Base-by-base conservation (phyloP, 2,329 filamentous ascomycete genomes). In the Helminthosporium solani region DNA sequence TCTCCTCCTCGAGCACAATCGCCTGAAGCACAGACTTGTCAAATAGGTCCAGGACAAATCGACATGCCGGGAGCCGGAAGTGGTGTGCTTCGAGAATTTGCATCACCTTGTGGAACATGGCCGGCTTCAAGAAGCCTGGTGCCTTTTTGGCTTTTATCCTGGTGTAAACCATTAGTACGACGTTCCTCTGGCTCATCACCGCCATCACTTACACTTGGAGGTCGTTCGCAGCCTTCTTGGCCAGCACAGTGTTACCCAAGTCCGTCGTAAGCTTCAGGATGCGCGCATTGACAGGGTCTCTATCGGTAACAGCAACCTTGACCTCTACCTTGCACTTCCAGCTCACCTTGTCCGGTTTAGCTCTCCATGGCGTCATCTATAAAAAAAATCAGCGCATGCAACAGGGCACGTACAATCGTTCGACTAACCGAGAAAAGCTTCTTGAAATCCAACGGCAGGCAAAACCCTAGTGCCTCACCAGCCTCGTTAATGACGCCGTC, bases 1-100 rank as follows among this genome's bases (percentile, higher is more conserved):
- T 73, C 16, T 87, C 86, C 58, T 88, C 86, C 41, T 87, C 85
- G 47, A 95, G 84, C 11, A 99, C 87, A 49, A 96, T 88, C 54
- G 83, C 82, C 53, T 90, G 79, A 71, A 97, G 78, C 34, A 97
- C 88, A 48, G 82, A 85, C 71, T 92, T 94, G 63, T 97, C 92
- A 61, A 99, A 99, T 18, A 99, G 74, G 65, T 97, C 94, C 49
- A 97, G 85, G 28, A 96, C 87, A 72, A 96, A 91, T 36, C 92
- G 85, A 51, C 92, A 86, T 21, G 95, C 87, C 1, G 86, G 86
- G 2, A 99, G 79, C 18, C 90, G 83, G 70, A 94, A 97, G 65
- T 95, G 90, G 60, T 96, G 92, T 56, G 83, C 85, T 69, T 96
- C 90, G 48, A 99, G 78, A 39, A 97, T 78, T 7, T 83, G 81